Base-by-base conservation (phyloP, 768 basidiomycete genomes). In the Kwoniella shandongensis region DNA sequence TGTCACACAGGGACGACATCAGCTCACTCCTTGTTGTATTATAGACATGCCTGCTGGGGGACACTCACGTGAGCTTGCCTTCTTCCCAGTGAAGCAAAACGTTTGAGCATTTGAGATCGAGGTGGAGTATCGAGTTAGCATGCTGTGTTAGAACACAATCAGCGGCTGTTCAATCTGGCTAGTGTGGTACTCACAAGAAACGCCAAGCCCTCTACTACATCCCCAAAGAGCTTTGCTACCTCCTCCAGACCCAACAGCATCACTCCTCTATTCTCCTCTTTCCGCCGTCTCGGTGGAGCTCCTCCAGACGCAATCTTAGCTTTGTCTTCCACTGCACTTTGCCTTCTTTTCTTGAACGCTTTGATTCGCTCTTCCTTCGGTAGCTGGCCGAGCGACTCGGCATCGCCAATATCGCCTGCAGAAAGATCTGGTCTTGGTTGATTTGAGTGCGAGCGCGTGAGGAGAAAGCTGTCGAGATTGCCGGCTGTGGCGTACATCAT, bases 21-120 rank as follows among this genome's bases (percentile, higher is more conserved):
- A 20, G 13, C 5, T 0, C 5, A 26, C 11, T 6, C 17, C 29
- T 42, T 22, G 26, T 23, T 25, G 17, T 17, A 38, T 44, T 22
- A 25, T 22, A 45, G 51, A 10, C 36, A n/a, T n/a, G n/a, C n/a
- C n/a, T n/a, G n/a, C n/a, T n/a, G n/a, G 41, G 6, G 44, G 20
- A 15, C 6, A 61, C 86, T 58, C 66, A 88, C 89, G 91, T 87
- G 32, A 93, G 79, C 55, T 79, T 81, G 13, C 87, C 89, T 63
- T 92, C 89, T 63, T 94, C 91, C 85, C 87, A 90, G 4, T 92
- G 93, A 46, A 97, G 75, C 22, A 97, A 79, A 3, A 97, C 91
- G 70, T 97, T 96, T 5, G 89, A 91, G 10, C 91, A 91, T 76
- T 96, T 98, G 62, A 98, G 78, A 72, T 97, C 93, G 2, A 96